Base-by-base conservation (phyloP, 768 basidiomycete species). In the Coprinellus micaceus region DNA sequence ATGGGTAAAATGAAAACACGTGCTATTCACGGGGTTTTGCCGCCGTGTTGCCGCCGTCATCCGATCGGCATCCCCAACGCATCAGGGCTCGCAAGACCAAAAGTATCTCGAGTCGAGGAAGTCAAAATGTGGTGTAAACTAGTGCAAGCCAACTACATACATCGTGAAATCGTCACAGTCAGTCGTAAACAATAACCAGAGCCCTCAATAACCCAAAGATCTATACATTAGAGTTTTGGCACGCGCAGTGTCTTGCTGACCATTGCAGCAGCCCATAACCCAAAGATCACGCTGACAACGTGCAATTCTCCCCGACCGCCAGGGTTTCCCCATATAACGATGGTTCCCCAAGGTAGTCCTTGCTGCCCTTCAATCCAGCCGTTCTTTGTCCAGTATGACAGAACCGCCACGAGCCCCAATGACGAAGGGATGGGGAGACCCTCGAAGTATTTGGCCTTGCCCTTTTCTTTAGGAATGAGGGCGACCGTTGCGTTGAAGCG, bases 401-500 rank as follows among this genome's bases (percentile, higher is more conserved):
- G 74, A 26, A 90, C 63, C 19, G 75, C 83, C 55, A 97, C 94
- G 54, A 99, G 79, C 11, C 66, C 81, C 45, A 99, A 80, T 11
- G 91, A 90, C 0, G 91, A 91, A 1, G 97, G 97, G 58, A 99
- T 98, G 24, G 97, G 97, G 21, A 99, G 82, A 4, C 97, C 97
- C 73, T 98, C 97, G 68, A 98, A 99, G 77, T 95, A 98, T 65
- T 87, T 86, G 15, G 90, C 80, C 69, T 98, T 98, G 28, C 79
- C 79, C 6, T 70, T 73, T 67, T 94, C 90, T 70, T 94, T 95
- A 1, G 96, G 96, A 24, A 97, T 80, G 41, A 93, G 76, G 2
- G 97, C 97, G 56, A 97, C 96, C 0, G 97, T 99, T 9, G 96
- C 97, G 71, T 99, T 99, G 81, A 98, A 99, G 40, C 97, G 86